Evolutionary conservation across 2,329 filamentous ascomycete genomes (phyloP), one percentile per base, ranked within the genome.

Genomic region (Cucurbitaria berberidis): DNA sequence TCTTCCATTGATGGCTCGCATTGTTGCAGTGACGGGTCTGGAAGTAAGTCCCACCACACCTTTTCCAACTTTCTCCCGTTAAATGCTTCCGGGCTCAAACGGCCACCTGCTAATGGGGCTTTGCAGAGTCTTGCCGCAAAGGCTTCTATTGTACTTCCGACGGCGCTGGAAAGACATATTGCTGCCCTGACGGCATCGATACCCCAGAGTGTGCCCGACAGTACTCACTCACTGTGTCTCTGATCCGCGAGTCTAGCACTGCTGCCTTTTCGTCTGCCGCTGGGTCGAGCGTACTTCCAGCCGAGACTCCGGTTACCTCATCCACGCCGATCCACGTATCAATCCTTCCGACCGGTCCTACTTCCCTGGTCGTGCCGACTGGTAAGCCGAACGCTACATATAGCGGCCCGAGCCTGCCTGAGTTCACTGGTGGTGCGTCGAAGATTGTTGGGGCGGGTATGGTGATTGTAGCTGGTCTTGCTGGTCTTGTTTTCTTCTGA

Each of bases 81-180:
- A 10, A 22, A 15, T 46, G 21, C n/a, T 38, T 34, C 18, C 34
- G 42, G 34, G 7, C n/a, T n/a, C 3, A 9, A 9, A n/a, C 9
- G 34, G 9, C n/a, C 5, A 16, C 18, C 9, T 41, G 35, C 48
- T 69, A 48, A 66, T 40, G 2, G 1, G 6, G 13, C 5, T 3
- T 30, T 21, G 24, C 46, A 86, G 84, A 85, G 73, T 84, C 85
- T 27, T 88, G 86, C 70, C 80, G 84, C 27, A 70, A 74, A 15
- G 84, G 83, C 44, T 88, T 82, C 77, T 88, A 83, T 78, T 88
- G 86, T 77, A 80, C 83, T n/a, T 77, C 81, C 60, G 81, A 86
- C 67, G 69, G 73, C 46, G 64, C 71, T 39, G 72, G 74, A 48
- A 75, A 79, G 51, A 86, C 85, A 29, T 82, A 82, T 77, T 88